Conservation (phyloP, 2,329 filamentous ascomycete species). For the Paecilomyces fulvus region DNA sequence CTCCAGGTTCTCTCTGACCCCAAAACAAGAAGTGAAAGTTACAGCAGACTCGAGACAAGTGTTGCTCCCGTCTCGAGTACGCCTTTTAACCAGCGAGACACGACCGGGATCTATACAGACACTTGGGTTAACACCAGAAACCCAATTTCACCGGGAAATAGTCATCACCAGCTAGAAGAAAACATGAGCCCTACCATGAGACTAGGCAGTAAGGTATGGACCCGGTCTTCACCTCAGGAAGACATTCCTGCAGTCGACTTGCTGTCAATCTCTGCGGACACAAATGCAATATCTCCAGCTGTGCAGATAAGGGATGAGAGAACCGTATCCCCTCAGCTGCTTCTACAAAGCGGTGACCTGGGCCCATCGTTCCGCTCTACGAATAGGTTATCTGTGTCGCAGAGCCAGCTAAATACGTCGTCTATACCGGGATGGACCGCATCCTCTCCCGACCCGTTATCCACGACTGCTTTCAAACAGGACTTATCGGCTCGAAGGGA, state of each 20-base stretch:
- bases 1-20: background rate
- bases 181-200: background rate
- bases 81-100: background rate
- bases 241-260: too few relatives aligned
- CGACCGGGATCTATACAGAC: background rate
- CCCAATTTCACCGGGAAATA: background rate
- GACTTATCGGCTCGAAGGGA: too few relatives aligned
- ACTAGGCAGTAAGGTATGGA: too few relatives aligned
- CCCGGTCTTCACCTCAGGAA: too few relatives aligned
- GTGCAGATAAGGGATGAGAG: background rate
- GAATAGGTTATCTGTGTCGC: background rate
- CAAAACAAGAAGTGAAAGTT: background rate
- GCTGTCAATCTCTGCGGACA: too few relatives aligned
- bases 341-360: background rate
- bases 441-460: slow-evolving; percentile 1
- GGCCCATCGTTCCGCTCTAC: background rate
- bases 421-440: background rate
- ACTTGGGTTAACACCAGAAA: background rate
- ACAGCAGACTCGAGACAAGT: background rate
- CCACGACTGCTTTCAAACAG: background rate
- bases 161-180: background rate
- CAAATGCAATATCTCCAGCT: background rate
- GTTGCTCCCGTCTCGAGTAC: background rate
- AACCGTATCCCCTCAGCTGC: background rate
- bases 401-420: background rate